Percentiles rank a stretch among this genome's conserved stretches.
phyloP scores from a whole-genome alignment of 2,329 filamentous ascomycete species.

The Rutstroemia sp. region DNA sequence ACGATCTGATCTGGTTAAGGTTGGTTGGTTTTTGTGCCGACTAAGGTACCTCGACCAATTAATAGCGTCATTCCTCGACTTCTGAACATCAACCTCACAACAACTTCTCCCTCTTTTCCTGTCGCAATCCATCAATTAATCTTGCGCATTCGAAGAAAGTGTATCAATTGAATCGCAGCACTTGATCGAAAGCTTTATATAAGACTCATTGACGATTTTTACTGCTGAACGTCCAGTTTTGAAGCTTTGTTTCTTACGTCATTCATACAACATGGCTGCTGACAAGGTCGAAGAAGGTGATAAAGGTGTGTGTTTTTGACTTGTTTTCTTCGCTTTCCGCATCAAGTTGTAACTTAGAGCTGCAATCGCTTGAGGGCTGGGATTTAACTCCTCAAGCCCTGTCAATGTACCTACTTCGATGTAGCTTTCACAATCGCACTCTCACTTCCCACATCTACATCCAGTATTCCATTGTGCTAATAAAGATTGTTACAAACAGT shows the following conservation, averaged over 20 bases:
- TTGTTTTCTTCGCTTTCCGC: not conserved
- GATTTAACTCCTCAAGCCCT: not conserved
- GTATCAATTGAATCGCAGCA: constrained; percentile 12
- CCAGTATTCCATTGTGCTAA: not conserved
- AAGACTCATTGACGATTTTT: not conserved
- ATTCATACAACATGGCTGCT: constrained; percentile 33
- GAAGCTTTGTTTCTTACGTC: constrained; percentile 1
- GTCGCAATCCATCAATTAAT: constrained; percentile 23
- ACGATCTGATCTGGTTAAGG: no score
- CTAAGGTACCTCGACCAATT: not conserved
- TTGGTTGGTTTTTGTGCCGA: not conserved
- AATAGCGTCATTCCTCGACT: constrained; percentile 12
- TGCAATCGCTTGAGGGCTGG: not conserved
- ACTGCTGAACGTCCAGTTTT: not conserved
- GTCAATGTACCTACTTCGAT: no score
- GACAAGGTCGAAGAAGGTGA: constrained; percentile 43
- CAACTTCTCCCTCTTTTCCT: constrained; percentile 2
- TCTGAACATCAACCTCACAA: constrained; percentile 15
- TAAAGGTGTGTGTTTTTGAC: constrained; percentile 33
- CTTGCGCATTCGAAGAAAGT: constrained; percentile 12
- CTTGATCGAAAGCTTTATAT: not conserved
- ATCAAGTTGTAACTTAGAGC: not conserved
- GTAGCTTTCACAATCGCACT: not conserved
- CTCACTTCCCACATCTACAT: not conserved
- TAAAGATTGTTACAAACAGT: constrained; percentile 34